Conservation (phyloP, 306 rosid species). For the Prunus mongolica region DNA sequence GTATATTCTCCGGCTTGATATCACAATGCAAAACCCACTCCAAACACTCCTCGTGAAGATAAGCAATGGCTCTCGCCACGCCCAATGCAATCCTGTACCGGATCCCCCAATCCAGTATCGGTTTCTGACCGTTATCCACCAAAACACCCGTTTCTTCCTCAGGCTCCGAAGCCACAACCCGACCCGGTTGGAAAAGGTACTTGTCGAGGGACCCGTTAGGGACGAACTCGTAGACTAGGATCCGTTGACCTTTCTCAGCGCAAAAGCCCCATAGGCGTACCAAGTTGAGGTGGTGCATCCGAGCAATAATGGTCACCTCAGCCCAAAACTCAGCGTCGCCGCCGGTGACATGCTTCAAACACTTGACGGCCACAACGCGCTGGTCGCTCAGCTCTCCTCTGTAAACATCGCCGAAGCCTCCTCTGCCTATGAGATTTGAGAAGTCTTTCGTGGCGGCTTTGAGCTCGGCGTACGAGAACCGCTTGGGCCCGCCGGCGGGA, state of each 20-base stretch:
- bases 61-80: conserved; percentile 81
- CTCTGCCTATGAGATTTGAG: conserved; percentile 63
- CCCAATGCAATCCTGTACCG: conserved; percentile 80
- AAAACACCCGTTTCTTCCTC: neutral
- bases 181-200: conserved; percentile 36
- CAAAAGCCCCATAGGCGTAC: conserved; percentile 93
- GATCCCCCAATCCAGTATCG: conserved; percentile 63
- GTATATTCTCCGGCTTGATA: conserved; percentile 86
- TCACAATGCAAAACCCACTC: conserved; percentile 97
- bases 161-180: neutral
- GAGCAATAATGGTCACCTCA: conserved; percentile 77
- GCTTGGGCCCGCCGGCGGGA: conserved; percentile 89
- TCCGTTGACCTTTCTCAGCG: conserved; percentile 81
- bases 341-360: conserved; percentile 64
- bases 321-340: conserved; percentile 92
- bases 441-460: conserved; percentile 78
- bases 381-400: conserved; percentile 71
- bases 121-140: conserved; percentile 1
- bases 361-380: conserved; percentile 80
- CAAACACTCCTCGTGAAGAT: conserved; percentile 84
- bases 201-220: conserved; percentile 79
- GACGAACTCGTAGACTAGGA: conserved; percentile 71
- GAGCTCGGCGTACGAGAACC: conserved; percentile 69
- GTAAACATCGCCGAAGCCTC: conserved; percentile 89
- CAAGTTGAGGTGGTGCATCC: conserved; percentile 96